Conservation (phyloP, 495 filamentous ascomycete species). For the Penicillium simplicissimum region DNA sequence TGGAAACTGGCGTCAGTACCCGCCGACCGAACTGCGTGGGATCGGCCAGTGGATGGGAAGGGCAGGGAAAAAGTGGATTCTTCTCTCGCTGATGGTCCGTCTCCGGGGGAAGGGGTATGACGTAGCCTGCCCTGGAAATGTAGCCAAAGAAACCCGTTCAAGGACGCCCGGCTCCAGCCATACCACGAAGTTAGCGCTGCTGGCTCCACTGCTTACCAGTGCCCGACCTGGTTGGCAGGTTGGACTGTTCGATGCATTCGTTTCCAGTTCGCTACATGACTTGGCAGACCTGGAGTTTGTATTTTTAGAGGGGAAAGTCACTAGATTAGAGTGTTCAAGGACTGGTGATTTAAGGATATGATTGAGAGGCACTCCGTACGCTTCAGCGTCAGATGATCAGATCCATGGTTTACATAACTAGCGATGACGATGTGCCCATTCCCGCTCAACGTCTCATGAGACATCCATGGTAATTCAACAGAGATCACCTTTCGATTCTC, state of each 20-base stretch:
- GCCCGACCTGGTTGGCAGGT: background rate
- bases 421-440: background rate
- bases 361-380: background rate
- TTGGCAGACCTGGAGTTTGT: background rate
- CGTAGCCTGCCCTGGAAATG: conserved; percentile 33
- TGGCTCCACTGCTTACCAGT: background rate
- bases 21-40: conserved; percentile 29
- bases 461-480: background rate
- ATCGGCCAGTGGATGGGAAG: conserved; percentile 32
- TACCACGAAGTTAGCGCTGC: no score
- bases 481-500: no score
- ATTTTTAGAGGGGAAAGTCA: background rate
- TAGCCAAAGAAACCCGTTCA: conserved; percentile 12
- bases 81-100: conserved; percentile 27
- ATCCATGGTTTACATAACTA: background rate
- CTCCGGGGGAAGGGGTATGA: conserved; percentile 39
- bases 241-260: no score
- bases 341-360: background rate
- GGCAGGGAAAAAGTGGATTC: conserved; percentile 30
- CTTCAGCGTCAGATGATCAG: background rate
- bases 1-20: conserved; percentile 34
- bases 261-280: background rate
- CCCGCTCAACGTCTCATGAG: background rate
- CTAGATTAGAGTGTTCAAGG: background rate
- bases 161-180: background rate